Evolutionary conservation across 192 early-diverging fungal genomes (phyloP).

Genomic region (Thamnidium elegans): DNA sequence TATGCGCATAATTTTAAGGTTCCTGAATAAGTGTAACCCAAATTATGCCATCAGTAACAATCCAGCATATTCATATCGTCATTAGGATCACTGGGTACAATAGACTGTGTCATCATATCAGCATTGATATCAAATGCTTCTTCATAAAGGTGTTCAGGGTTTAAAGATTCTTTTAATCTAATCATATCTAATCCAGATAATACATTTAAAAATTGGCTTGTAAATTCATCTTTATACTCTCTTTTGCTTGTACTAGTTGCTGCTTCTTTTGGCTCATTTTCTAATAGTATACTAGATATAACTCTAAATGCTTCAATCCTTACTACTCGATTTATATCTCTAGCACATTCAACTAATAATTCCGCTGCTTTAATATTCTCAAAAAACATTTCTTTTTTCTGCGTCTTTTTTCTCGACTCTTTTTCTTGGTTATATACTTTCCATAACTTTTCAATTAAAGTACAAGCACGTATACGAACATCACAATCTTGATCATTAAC

Average conservation of each 20-base stretch:
- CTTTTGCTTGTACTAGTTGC: neutral
- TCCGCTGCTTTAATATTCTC: neutral
- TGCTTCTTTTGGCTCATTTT: neutral
- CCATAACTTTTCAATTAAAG: slow-evolving; percentile 50
- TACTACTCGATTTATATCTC: slow-evolving; percentile 25
- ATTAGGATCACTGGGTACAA: slow-evolving; percentile 23
- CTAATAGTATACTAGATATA: slow-evolving; percentile 20
- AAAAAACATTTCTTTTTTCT: neutral
- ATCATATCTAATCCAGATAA: slow-evolving; percentile 40
- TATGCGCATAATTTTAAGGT: too few relatives aligned
- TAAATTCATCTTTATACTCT: neutral
- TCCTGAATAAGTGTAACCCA: too few relatives aligned
- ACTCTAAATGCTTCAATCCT: slow-evolving; percentile 20
- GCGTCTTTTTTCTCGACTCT: slow-evolving; percentile 15
- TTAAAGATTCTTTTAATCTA: slow-evolving; percentile 40
- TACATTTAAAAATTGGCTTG: slow-evolving; percentile 28
- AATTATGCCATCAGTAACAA: slow-evolving; percentile 20
- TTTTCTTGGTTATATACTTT: slow-evolving; percentile 32
- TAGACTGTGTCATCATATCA: slow-evolving; percentile 38
- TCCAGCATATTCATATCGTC: slow-evolving; percentile 29
- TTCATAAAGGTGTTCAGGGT: slow-evolving; percentile 51
- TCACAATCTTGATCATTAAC: slow-evolving; percentile 53
- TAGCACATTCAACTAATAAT: slow-evolving; percentile 2
- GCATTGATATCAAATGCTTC: slow-evolving; percentile 51
- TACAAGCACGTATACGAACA: slow-evolving; percentile 46